Base-by-base conservation (phyloP, 768 basidiomycete genomes). In the Xerocomus brunneocitrinus region DNA sequence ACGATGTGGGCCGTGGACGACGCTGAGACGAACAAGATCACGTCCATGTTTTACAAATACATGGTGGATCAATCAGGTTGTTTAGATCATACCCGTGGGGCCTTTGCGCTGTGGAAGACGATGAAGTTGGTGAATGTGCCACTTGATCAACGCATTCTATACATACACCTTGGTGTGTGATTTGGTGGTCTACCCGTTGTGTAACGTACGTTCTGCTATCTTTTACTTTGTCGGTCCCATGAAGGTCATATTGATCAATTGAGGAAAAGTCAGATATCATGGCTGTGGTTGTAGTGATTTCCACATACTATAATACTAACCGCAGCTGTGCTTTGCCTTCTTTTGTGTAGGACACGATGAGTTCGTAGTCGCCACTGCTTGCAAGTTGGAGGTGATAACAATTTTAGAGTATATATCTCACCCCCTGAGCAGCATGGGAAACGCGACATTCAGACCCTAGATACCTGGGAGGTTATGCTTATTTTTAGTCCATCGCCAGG, bases 1-100 rank as follows among this genome's bases (percentile, higher is more conserved):
- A 55, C 49, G 41, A 55, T 55, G 54, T 55, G 48, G 46, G 24
- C 22, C 22, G 36, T 41, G 49, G 16, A 50, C 34, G 42, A 51
- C 38, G 45, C 42, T 24, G 47, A 47, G 30, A n/a, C 39, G 3
- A 32, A n/a, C 14, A 12, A 19, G 32, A 45, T 51, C 27, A 36
- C 49, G 9, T 36, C 44, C 0, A 22, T 3, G 25, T 58, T 56
- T 42, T 48, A 56, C 12, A 22, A 25, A 5, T 1, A 38, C 5
- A 16, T 58, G 34, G 3, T 47, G 10, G 49, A 38, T 8, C 34
- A 24, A 6, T 30, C 36, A 9, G 25, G 41, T 4, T 14, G 16
- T 19, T n/a, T 31, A 14, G 43, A 44, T 19, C 43, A 30, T 31
- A n/a, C 43, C 14, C 38, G 43, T 30, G 50, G 43, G 16, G 43